phyloP scores from a whole-genome alignment of 2,329 filamentous ascomycete species.

The Neurospora sp. region DNA sequence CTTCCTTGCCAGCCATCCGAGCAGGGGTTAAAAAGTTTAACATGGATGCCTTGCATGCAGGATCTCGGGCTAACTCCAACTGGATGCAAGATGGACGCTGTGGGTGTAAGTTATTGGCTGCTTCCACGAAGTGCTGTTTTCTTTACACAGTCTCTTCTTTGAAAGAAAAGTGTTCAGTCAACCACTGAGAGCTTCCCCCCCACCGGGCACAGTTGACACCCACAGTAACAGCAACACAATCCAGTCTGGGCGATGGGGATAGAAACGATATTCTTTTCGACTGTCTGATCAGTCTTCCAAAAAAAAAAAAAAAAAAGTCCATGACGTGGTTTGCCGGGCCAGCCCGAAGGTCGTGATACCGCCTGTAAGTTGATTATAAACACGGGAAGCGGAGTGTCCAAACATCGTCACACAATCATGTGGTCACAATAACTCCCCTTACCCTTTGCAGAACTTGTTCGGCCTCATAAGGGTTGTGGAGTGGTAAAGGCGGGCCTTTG shows the following conservation, averaged over 20 bases:
- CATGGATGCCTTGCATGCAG: slow-evolving; percentile 19
- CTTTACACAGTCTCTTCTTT: slow-evolving; percentile 11
- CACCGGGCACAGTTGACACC: neutral
- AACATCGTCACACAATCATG: neutral
- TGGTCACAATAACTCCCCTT: neutral
- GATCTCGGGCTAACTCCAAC: slow-evolving; percentile 15
- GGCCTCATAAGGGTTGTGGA: neutral
- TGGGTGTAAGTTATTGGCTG: slow-evolving; percentile 15
- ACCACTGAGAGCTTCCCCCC: neutral
- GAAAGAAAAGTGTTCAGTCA: neutral
- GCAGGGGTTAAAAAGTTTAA: slow-evolving; percentile 14
- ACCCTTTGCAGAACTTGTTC: neutral
- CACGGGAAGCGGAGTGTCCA: neutral
- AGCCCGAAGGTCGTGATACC: neutral
- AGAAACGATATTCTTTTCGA: too few species aligned
- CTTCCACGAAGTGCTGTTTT: slow-evolving; percentile 8
- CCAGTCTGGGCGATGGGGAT: neutral
- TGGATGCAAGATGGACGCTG: slow-evolving; percentile 13
- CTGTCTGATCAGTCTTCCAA: neutral
- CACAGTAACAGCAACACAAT: neutral
- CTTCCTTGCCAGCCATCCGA: slow-evolving; percentile 1
- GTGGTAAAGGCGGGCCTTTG: neutral
- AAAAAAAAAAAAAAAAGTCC: neutral
- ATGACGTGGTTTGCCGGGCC: neutral
- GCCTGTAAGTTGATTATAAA: neutral